These are phyloP conservation scores for Phaeosphaeria sp. DNA, from an alignment of 2,329 filamentous ascomycete genomes.

Conservation along the genomic window DNA sequence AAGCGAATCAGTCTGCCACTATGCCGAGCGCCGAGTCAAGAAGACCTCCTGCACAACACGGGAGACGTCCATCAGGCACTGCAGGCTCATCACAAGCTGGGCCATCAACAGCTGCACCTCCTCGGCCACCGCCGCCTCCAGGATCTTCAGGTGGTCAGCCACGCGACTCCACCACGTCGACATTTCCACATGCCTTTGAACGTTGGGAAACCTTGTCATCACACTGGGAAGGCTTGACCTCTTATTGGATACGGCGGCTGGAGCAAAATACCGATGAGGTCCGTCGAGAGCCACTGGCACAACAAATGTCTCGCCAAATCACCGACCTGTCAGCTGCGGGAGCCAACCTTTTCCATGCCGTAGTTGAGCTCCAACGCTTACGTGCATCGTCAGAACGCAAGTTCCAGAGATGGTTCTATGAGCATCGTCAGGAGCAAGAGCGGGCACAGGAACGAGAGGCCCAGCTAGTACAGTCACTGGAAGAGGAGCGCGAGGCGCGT, in stretches of 20 bases:
- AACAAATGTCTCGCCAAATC: conserved; percentile 91
- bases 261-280: conserved; percentile 91
- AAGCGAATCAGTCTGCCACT: conserved; percentile 31
- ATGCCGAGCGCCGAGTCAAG: conserved; percentile 34
- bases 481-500: conserved; percentile 74
- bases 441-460: conserved; percentile 81
- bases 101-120: conserved; percentile 38
- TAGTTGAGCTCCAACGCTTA: conserved; percentile 92
- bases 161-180: conserved; percentile 59
- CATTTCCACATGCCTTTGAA: conserved; percentile 96
- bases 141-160: conserved; percentile 34
- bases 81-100: conserved; percentile 41
- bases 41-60: conserved; percentile 39
- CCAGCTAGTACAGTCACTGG: conserved; percentile 77
- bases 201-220: conserved; percentile 96
- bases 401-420: conserved; percentile 98
- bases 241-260: conserved; percentile 93
- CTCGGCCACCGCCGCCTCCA: conserved; percentile 32
- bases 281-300: conserved; percentile 79
- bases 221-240: conserved; percentile 96
- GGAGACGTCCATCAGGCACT: conserved; percentile 40
- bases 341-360: conserved; percentile 95
- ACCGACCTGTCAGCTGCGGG: conserved; percentile 97
- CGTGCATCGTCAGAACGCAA: conserved; percentile 95
- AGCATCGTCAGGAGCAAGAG: conserved; percentile 88